phyloP scores from a whole-genome alignment of 306 rosid species.

The Acacia confusa region DNA sequence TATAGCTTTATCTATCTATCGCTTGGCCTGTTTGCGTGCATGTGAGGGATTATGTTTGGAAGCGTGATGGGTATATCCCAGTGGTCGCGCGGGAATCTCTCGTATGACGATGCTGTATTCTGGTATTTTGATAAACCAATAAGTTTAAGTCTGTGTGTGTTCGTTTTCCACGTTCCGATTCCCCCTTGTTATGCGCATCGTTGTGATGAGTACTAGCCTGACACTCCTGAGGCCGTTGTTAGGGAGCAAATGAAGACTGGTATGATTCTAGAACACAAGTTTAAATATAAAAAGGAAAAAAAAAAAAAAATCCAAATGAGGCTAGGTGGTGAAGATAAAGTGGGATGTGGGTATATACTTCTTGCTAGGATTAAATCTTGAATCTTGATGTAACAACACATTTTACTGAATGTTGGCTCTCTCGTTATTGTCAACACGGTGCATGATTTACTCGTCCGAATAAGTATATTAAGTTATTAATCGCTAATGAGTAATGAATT shows the following conservation, averaged over 20 bases:
- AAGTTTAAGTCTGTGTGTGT: conserved; percentile 24
- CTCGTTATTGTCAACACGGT: no score
- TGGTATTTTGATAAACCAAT: conserved; percentile 35
- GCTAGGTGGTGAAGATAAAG: no score
- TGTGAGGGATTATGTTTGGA: not conserved
- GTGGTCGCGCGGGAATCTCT: conserved; percentile 9
- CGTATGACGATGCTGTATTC: conserved; percentile 24
- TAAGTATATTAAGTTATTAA: not conserved
- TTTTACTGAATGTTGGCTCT: no score
- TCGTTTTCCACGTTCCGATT: not conserved
- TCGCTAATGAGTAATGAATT: not conserved
- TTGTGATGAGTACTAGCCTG: not conserved
- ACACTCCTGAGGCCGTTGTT: not conserved
- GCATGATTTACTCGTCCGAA: not conserved
- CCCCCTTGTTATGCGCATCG: not conserved
- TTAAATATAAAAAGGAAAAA: no score
- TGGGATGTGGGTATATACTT: no score
- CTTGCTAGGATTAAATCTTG: no score
- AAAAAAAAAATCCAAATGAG: no score
- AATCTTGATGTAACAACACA: no score
- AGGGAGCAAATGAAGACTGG: not conserved
- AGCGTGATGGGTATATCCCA: conserved; percentile 28
- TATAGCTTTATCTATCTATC: not conserved
- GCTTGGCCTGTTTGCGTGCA: not conserved
- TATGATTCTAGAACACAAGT: no score